These are phyloP conservation scores for Verticillium zaregamsianum DNA, from an alignment of 2,329 filamentous ascomycete species.

Conservation along the genomic window DNA sequence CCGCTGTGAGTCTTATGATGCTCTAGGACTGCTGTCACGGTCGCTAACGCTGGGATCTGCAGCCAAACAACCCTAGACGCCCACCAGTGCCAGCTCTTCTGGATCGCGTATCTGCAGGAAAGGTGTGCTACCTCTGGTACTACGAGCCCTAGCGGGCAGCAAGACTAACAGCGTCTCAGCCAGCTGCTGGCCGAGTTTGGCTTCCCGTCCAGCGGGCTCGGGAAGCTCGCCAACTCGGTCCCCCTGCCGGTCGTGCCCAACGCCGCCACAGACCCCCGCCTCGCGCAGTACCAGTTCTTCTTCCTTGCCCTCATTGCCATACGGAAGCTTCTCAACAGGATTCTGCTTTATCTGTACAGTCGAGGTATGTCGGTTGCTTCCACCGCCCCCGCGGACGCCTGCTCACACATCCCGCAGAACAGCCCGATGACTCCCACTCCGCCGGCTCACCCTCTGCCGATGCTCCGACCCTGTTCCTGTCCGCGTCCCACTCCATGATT, in stretches of 20 bases:
- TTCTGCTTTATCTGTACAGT: constrained; percentile 4
- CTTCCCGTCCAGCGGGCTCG: constrained; percentile 4
- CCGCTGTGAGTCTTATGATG: background rate
- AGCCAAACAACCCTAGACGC: constrained; percentile 1
- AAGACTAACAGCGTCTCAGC: background rate
- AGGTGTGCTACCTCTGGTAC: background rate
- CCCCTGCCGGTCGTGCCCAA: constrained; percentile 3
- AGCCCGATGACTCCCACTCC: background rate
- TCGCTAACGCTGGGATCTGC: background rate
- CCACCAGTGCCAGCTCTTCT: constrained; percentile 6
- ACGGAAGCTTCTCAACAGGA: constrained; percentile 5
- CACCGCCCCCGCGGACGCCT: background rate
- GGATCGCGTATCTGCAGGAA: constrained; percentile 7
- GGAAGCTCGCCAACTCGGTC: background rate
- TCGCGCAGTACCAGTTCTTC: constrained; percentile 4
- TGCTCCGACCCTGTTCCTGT: background rate
- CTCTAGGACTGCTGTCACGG: background rate
- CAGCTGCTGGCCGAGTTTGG: constrained; percentile 6
- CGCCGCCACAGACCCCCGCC: background rate
- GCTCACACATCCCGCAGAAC: background rate
- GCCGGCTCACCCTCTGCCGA: background rate
- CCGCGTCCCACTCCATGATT: constrained; percentile 1
- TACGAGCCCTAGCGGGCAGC: background rate
- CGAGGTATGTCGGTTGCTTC: background rate
- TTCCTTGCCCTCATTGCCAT: constrained; percentile 8